A percentile compares a stretch with the other conserved stretches of the same genome.
phyloP scores from a whole-genome alignment of 495 filamentous ascomycete genomes.

The Talaromyces borbonicus region DNA sequence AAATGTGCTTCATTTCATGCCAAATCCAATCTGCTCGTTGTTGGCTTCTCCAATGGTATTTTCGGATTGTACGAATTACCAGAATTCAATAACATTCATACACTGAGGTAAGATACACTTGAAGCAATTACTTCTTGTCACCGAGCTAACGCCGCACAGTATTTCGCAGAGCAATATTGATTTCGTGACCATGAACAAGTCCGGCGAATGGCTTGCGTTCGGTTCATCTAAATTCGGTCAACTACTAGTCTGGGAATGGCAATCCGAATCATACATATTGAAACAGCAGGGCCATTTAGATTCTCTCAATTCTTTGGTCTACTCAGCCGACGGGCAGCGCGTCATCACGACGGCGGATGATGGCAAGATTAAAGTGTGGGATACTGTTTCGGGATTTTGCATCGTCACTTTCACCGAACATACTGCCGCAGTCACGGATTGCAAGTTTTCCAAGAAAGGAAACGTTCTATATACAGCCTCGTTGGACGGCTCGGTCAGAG shows the following conservation, averaged over 20 bases:
- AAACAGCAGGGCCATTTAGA: conserved; percentile 98
- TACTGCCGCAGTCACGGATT: conserved; percentile 88
- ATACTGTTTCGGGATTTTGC: conserved; percentile 91
- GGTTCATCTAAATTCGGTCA: conserved; percentile 94
- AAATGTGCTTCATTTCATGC: conserved; percentile 83
- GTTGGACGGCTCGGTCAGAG: conserved; percentile 83
- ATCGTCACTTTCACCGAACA: conserved; percentile 98
- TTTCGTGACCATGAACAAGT: conserved; percentile 81
- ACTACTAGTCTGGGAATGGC: conserved; percentile 97
- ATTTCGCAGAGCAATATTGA: conserved; percentile 96
- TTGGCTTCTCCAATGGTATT: conserved; percentile 88
- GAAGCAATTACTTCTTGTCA: not conserved
- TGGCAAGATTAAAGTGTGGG: conserved; percentile 98
- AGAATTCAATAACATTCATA: conserved; percentile 94
- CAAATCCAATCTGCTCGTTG: conserved; percentile 75
- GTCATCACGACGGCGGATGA: conserved; percentile 92
- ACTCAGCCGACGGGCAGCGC: conserved; percentile 86
- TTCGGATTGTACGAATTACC: conserved; percentile 93
- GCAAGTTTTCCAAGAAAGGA: conserved; percentile 86
- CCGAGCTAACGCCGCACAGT: conserved; percentile 43
- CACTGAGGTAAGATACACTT: conserved; percentile 42
- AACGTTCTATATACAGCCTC: conserved; percentile 92
- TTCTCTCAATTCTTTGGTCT: conserved; percentile 86
- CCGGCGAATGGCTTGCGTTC: conserved; percentile 95
- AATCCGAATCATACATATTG: conserved; percentile 97